Evolutionary conservation across 768 basidiomycete genomes (phyloP).

Genomic region (Tulasnella calospora): DNA sequence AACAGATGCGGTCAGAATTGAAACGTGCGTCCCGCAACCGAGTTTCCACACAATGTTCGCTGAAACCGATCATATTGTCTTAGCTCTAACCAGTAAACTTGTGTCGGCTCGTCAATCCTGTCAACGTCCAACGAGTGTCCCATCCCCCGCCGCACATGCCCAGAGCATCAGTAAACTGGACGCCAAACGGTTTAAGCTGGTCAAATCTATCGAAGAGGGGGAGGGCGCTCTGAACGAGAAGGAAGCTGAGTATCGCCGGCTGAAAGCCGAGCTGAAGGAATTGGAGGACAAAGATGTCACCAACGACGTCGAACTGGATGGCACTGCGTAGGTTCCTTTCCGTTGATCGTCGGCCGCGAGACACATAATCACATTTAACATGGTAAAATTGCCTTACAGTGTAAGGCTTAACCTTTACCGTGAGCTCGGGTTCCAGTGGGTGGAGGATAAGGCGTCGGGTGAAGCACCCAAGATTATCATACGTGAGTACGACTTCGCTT

Average conservation of each 20-base stretch:
- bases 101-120: conserved; percentile 22
- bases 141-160: conserved; percentile 23
- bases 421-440: conserved; percentile 29
- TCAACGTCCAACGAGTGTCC: conserved; percentile 27
- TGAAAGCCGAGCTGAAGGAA: conserved; percentile 27
- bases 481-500: conserved; percentile 1
- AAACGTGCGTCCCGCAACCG: background rate
- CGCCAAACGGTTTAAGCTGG: conserved; percentile 26
- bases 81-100: conserved; percentile 24
- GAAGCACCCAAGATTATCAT: conserved; percentile 19
- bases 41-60: background rate
- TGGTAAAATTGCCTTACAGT: conserved; percentile 10
- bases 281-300: conserved; percentile 28
- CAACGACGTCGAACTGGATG: conserved; percentile 26
- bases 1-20: conserved; percentile 20
- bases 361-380: background rate
- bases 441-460: conserved; percentile 8
- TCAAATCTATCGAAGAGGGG: conserved; percentile 28
- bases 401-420: conserved; percentile 26
- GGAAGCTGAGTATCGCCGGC: conserved; percentile 23
- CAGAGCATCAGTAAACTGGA: conserved; percentile 27
- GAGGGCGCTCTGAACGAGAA: conserved; percentile 21
- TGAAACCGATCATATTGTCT: background rate
- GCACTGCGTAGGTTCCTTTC: conserved; percentile 26
- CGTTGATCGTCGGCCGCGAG: background rate